These are phyloP conservation scores for Tetrapisispora phaffii DNA, from an alignment of 805 yeast genomes.

Conservation along the genomic window DNA sequence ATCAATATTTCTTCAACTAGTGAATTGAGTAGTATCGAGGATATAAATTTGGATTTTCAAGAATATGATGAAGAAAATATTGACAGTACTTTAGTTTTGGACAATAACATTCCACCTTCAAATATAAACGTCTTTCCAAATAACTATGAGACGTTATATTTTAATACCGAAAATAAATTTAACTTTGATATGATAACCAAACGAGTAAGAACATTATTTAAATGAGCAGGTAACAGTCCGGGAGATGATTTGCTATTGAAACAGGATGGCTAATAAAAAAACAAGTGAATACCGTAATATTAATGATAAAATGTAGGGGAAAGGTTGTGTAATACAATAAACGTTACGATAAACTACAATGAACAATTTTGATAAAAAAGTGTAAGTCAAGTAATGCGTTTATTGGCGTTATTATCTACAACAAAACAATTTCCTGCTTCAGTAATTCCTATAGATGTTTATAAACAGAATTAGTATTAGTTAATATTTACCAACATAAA, in stretches of 20 bases:
- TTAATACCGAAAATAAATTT: conserved; percentile 9
- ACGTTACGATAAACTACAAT: too few relatives aligned
- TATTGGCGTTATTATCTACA: too few relatives aligned
- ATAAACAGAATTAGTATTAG: too few relatives aligned
- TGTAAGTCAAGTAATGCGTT: too few relatives aligned
- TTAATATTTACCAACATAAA: too few relatives aligned
- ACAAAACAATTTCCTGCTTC: too few relatives aligned
- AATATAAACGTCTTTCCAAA: neutral
- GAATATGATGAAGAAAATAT: neutral
- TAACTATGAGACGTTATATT: neutral
- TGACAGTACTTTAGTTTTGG: neutral
- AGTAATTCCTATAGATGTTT: too few relatives aligned
- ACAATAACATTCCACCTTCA: neutral
- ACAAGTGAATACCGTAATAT: too few relatives aligned
- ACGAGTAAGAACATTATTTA: conserved; percentile 19
- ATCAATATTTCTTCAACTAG: conserved; percentile 24
- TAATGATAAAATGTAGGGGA: too few relatives aligned
- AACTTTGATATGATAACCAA: conserved; percentile 16
- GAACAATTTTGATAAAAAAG: too few relatives aligned
- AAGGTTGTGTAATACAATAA: too few relatives aligned
- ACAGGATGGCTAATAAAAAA: neutral
- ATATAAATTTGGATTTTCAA: conserved; percentile 8
- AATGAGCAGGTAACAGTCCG: conserved; percentile 2
- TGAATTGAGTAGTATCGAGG: conserved; percentile 25
- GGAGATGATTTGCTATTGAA: neutral